Base-by-base conservation (phyloP, 2,329 filamentous ascomycete species). In the Pyricularia grisea region DNA sequence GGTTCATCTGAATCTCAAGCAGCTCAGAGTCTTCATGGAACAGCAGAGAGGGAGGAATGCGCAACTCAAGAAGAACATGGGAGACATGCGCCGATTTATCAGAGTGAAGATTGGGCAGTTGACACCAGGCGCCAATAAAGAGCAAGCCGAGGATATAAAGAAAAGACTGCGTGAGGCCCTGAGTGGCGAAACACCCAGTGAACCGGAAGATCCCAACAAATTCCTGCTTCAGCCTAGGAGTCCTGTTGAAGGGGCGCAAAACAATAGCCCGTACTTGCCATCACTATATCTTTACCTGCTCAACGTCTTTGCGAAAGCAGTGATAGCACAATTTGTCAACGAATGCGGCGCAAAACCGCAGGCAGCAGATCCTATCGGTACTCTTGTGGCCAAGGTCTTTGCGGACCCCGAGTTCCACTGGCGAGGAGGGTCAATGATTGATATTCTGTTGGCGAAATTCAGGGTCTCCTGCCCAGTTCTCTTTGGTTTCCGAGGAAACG, bases 381-480 rank as follows among this genome's bases (percentile, higher is more conserved):
- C 93, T 23, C 81, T 92, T 11, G 83, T 88, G 0, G 90, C 88
- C 11, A 85, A 87, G 71, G 84, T 93, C 28, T 92, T 94, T 75
- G 88, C 90, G 1, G 83, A 86, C 65, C 81, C 85, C 0, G 81
- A 85, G 5, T 89, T 91, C 74, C 80, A 84, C 66, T 90, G 87
- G 82, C 84, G 88, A 66, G 88, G 87, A n/a, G 79, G 84, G 64
- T 83, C 88, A 0, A 82, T 95, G 72, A 89, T 92, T 68, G 91
- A 94, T 75, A 89, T 95, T 67, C 79, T 95, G 4, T 85, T 93
- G 74, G 90, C 94, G 68, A 97, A 98, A 78, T 91, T 92, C 74
- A 88, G 93, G 70, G 83, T 91, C 20, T 84, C 87, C 3, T 97
- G 93, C 74, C 94, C 95, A 0, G 89, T 93, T 1, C 82, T 99